A percentile compares a stretch with the other conserved stretches of the same genome.
phyloP scores from a whole-genome alignment of 176 grass and related monocot genomes.

The Elymus sibiricus region DNA sequence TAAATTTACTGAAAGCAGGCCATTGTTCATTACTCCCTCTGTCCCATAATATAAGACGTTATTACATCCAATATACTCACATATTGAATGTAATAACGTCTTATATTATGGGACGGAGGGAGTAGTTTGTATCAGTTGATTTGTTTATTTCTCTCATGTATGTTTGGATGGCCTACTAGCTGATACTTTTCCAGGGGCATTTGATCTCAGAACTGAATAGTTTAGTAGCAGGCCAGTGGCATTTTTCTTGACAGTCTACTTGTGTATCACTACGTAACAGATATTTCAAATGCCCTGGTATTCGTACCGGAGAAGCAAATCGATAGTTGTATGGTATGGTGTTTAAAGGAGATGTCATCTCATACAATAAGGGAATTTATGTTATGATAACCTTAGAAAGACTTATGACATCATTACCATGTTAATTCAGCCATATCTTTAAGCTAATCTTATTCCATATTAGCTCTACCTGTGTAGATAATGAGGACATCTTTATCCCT shows the following conservation, averaged over 20 bases:
- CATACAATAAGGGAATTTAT: background rate
- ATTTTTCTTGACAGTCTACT: background rate
- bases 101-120: too few relatives aligned
- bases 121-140: background rate
- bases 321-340: background rate
- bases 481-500: too few relatives aligned
- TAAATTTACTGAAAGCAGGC: background rate
- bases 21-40: background rate
- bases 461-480: background rate
- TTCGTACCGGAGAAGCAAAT: background rate
- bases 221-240: background rate
- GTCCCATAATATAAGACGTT: too few relatives aligned
- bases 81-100: too few relatives aligned
- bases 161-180: background rate
- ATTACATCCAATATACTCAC: too few relatives aligned
- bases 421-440: background rate
- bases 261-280: background rate
- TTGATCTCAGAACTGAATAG: background rate
- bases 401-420: background rate
- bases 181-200: background rate
- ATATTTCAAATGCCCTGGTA: background rate
- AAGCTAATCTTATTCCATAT: background rate
- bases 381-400: background rate
- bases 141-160: background rate
- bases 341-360: background rate